Percentiles rank a stretch among this genome's conserved stretches.
These are phyloP conservation scores for Dendrobium huoshanense DNA, from an alignment of 106 monocot genomes.

Conservation along the genomic window DNA sequence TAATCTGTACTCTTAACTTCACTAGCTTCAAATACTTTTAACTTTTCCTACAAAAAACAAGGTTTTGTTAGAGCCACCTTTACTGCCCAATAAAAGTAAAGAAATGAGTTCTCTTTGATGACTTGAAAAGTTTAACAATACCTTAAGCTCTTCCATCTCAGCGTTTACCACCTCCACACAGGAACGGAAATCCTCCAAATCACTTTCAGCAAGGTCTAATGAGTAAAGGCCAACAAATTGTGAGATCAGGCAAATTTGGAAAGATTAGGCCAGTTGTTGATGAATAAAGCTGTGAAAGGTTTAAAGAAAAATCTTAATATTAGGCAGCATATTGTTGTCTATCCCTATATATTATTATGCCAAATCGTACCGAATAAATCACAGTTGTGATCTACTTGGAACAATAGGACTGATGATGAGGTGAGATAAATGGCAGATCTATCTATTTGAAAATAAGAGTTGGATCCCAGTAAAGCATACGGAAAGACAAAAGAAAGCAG, in stretches of 20 bases:
- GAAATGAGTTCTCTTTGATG: neutral
- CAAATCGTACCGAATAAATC: no score
- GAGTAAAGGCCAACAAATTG: conserved; percentile 2
- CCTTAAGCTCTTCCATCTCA: conserved; percentile 31
- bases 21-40: conserved; percentile 15
- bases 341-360: no score
- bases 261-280: neutral
- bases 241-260: neutral
- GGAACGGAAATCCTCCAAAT: conserved; percentile 38
- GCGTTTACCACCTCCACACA: conserved; percentile 24
- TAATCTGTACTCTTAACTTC: conserved; percentile 8
- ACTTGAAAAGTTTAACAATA: neutral
- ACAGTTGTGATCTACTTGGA: no score
- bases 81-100: neutral
- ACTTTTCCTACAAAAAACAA: conserved; percentile 23
- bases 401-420: no score
- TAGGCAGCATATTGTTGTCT: no score
- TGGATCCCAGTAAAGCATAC: no score
- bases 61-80: neutral
- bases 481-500: no score
- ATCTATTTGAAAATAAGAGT: no score
- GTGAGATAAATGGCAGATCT: no score
- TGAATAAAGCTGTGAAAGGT: neutral
- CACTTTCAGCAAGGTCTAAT: conserved; percentile 44
- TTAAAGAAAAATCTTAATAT: neutral